phyloP scores from a whole-genome alignment of 2,329 filamentous ascomycete genomes.

The Diaporthe sp. region DNA sequence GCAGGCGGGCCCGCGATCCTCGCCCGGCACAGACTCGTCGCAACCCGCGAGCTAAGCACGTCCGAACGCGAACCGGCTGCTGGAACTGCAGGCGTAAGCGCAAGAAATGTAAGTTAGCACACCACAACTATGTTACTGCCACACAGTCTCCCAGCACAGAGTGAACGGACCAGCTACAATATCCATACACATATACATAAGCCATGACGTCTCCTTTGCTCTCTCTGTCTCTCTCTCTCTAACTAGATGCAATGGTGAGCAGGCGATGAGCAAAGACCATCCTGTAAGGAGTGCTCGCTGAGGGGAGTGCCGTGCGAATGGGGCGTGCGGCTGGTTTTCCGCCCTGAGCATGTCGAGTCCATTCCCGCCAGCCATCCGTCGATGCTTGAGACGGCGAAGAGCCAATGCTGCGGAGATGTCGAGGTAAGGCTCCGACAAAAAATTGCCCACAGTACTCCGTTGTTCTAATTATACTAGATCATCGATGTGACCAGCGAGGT shows the following conservation, averaged over 20 bases:
- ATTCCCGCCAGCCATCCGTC: conserved; percentile 26
- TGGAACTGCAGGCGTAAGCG: conserved; percentile 32
- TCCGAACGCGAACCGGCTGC: conserved; percentile 21
- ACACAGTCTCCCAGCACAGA: background rate
- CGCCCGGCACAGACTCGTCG: conserved; percentile 14
- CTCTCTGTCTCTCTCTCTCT: background rate
- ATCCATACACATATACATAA: background rate
- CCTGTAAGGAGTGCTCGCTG: conserved; percentile 30
- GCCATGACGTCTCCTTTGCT: background rate
- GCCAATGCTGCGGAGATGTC: background rate
- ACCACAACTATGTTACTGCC: background rate
- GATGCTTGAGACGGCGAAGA: conserved; percentile 16
- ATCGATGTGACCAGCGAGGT: conserved; percentile 25
- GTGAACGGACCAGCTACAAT: background rate
- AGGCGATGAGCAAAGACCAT: conserved; percentile 24
- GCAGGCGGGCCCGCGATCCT: conserved; percentile 14
- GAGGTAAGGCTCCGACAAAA: background rate
- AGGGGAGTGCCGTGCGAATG: conserved; percentile 28
- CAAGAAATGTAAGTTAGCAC: conserved; percentile 30
- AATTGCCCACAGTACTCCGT: no score
- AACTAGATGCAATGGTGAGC: background rate
- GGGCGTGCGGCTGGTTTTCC: conserved; percentile 23
- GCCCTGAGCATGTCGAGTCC: conserved; percentile 29
- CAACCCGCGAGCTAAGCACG: conserved; percentile 17
- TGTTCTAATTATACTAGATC: conserved; percentile 1